These are phyloP conservation scores for Xerocomellus dryophilus DNA, from an alignment of 768 basidiomycete genomes.

Conservation along the genomic window DNA sequence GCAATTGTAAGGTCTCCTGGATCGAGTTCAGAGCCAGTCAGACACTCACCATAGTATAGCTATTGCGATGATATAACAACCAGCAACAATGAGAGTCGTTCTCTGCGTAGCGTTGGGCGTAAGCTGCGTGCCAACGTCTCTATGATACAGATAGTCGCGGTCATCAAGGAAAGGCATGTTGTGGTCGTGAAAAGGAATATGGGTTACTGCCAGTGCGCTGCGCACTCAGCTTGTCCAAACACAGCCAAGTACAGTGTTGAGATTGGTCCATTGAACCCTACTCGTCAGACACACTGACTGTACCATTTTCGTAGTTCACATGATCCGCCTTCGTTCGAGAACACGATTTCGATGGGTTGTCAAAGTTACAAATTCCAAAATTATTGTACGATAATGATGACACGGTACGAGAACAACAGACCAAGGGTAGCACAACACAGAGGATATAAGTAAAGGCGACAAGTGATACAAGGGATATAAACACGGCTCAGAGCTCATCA, in stretches of 20 bases:
- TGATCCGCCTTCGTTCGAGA: too few relatives aligned
- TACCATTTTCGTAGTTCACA: too few relatives aligned
- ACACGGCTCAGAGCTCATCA: slow-evolving; percentile 44
- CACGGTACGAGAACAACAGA: slow-evolving; percentile 22
- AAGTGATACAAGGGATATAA: slow-evolving; percentile 6
- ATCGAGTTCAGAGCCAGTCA: background rate
- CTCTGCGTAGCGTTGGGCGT: slow-evolving; percentile 71
- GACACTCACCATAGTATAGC: slow-evolving; percentile 71
- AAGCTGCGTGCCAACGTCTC: slow-evolving; percentile 35
- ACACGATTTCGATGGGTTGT: background rate
- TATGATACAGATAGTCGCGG: slow-evolving; percentile 19
- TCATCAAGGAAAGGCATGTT: slow-evolving; percentile 31
- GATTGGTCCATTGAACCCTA: background rate
- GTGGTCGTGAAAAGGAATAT: slow-evolving; percentile 21
- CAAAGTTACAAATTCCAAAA: slow-evolving; percentile 7
- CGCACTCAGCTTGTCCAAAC: background rate
- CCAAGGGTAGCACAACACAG: slow-evolving; percentile 15
- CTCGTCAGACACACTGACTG: too few relatives aligned
- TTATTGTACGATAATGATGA: slow-evolving; percentile 16
- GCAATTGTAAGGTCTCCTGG: slow-evolving; percentile 1
- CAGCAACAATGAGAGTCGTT: slow-evolving; percentile 78
- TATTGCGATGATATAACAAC: slow-evolving; percentile 68
- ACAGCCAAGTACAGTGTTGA: background rate
- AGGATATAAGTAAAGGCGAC: slow-evolving; percentile 12
- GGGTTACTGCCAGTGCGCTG: slow-evolving; percentile 4